Evolutionary conservation across 345 rosid species (phyloP), one percentile per base, ranked within the genome.

Genomic region (Hevea brasiliensis): DNA sequence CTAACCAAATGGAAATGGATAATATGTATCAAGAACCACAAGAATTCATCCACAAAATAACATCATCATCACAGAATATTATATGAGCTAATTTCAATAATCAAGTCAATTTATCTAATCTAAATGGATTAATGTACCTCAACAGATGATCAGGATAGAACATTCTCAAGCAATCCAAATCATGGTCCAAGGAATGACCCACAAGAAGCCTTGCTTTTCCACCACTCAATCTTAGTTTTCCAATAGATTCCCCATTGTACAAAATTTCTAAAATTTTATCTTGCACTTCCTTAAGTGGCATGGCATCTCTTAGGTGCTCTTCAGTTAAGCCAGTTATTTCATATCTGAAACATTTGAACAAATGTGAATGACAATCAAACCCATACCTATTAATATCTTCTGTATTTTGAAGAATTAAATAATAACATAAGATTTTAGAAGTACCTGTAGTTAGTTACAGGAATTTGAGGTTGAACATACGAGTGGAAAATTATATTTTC

Each of bases 301-400:
- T 78, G 57, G 87, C 90, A 62, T 87, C 85, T 76, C 61, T 85
- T 63, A 92, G 81, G 77, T 86, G 87, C 67, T 84, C 93, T 79
- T 86, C 82, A 4, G 90, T 88, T 78, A 92, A 42, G 60, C 97
- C 97, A 63, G 90, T 92, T 58, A 88, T 61, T 66, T 90, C 87
- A 67, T 67, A 81, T 77, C 97, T 90, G 82, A 78, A 71, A 54
- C n/a, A 23, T 57, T 26, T 21, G 12, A 5, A 65, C 64, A 42
- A 35, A 45, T 27, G 47, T 35, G 57, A 65, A 70, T 37, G 27
- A 76, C 54, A 55, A 14, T 26, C 27, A 40, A 58, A 26, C 42
- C 21, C 48, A 51, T 59, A 58, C 20, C 8, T 12, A 29, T 35
- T 11, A 3, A 42, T 40, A 3, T 18, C 40, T 1, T 12, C 40